Evolutionary conservation across 495 filamentous ascomycete genomes (phyloP), one percentile per base, ranked within the genome.

Genomic region (Saxophila tyrrhenica): DNA sequence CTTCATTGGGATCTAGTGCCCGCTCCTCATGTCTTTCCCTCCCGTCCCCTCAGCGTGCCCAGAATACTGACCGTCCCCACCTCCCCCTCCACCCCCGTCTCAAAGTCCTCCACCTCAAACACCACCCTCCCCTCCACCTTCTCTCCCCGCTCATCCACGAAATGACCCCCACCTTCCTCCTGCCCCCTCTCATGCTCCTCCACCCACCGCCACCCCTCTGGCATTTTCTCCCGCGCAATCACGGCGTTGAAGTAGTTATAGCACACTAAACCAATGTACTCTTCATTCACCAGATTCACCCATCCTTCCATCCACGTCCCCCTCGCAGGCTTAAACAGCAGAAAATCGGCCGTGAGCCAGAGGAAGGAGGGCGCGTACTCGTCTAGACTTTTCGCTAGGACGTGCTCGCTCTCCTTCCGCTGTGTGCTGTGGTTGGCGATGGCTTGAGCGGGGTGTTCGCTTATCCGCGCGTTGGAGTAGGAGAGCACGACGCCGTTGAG

Each of bases 161-260:
- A 87, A 57, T 78, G 75, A 25, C 83, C 84, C 25, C 77, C 68
- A 44, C 61, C 63, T 44, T 64, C 63, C 43, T 68, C 61, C 2
- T 64, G 58, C 32, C 50, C 25, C 35, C 25, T 25, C 29, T 13
- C 29, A 35, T 35, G 7, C 29, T 42, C 54, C 13, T 38, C 58
- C 35, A 59, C 61, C 79, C 82, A 89, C 57, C 71, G 75, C 86
- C 86, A 91, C 35, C 72, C 71, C 47, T 69, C 65, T 8, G 86
- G 86, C 19, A 91, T 70, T 53, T 79, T 73, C 59, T 77, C 78
- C 57, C 76, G 70, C 56, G 83, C 79, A 48, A 91, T 81, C 39
- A 76, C 80, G 1, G 84, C 84, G 56, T 81, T 84, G 73, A 89
- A 88, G 17, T 86, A 69, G 66, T 91, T 91, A 60, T 81, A 79